A percentile compares a stretch with the other conserved stretches of the same genome.
Conservation (phyloP, 2,329 filamentous ascomycete species). For the Aspergillus carbonarius region DNA sequence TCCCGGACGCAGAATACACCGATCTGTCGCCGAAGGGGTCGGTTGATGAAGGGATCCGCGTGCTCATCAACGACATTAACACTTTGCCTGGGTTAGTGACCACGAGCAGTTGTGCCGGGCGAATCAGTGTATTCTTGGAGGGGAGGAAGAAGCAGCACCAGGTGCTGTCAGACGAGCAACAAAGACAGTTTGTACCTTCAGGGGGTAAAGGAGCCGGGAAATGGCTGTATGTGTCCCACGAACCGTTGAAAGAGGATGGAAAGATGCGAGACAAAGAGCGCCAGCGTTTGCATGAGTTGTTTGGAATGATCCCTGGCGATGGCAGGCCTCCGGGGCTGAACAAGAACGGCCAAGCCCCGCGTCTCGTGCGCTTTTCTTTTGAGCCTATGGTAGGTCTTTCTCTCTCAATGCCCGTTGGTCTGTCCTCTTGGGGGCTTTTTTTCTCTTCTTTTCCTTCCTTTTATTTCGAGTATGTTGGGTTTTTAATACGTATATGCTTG, state of each 20-base stretch:
- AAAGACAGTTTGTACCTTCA: constrained; percentile 55
- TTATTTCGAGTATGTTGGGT: no score
- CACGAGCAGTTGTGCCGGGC: constrained; percentile 87
- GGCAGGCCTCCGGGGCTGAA: constrained; percentile 30
- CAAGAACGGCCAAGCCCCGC: constrained; percentile 47
- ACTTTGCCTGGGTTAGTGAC: constrained; percentile 72
- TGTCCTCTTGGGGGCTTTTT: not conserved
- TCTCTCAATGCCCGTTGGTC: not conserved
- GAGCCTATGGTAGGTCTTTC: constrained; percentile 79
- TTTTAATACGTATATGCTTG: no score
- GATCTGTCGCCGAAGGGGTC: constrained; percentile 88
- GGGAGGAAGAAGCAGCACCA: constrained; percentile 55
- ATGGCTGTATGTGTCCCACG: constrained; percentile 89
- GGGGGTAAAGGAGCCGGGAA: constrained; percentile 82
- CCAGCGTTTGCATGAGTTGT: constrained; percentile 38
- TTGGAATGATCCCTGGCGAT: constrained; percentile 44
- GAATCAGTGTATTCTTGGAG: constrained; percentile 85
- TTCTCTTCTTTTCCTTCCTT: not conserved
- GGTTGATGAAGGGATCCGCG: constrained; percentile 74
- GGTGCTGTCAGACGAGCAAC: constrained; percentile 13
- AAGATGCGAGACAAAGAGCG: constrained; percentile 8
- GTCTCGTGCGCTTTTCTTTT: constrained; percentile 80
- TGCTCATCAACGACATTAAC: constrained; percentile 79
- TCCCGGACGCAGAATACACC: constrained; percentile 69
- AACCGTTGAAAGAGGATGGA: constrained; percentile 53